phyloP scores from a whole-genome alignment of 345 rosid species.

The Eucalyptus sp. region DNA sequence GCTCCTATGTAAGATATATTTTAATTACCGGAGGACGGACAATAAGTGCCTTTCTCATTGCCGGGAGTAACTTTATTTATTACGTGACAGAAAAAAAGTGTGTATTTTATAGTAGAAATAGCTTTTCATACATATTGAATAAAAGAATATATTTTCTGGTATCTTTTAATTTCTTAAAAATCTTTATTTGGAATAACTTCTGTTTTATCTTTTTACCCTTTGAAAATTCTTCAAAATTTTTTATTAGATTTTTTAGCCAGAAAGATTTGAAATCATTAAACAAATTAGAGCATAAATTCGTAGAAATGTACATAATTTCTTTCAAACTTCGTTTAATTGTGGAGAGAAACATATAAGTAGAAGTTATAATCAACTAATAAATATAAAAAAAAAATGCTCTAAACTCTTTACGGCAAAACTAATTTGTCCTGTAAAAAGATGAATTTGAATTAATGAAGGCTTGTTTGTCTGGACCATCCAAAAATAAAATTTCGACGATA shows the following conservation, averaged over 20 bases:
- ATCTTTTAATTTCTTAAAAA: not conserved
- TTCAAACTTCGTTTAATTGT: not conserved
- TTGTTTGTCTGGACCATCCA: not conserved
- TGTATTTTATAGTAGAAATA: not conserved
- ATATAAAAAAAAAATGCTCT: not conserved
- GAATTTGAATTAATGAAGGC: not conserved
- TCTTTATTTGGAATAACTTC: not conserved
- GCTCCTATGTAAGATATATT: not conserved
- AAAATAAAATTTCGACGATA: not conserved
- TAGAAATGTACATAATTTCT: not conserved
- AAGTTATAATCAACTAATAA: not conserved
- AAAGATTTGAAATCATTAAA: not conserved
- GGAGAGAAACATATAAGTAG: not conserved
- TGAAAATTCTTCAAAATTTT: not conserved
- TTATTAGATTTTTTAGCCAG: not conserved
- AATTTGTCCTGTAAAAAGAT: not conserved
- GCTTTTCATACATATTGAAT: not conserved
- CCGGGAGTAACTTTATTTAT: not conserved
- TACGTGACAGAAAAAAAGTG: not conserved
- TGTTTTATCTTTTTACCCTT: not conserved
- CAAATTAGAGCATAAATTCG: not conserved
- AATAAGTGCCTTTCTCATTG: not conserved
- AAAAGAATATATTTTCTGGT: not conserved
- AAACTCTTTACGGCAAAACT: not conserved
- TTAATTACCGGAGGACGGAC: rapidly evolving